Evolutionary conservation across 2,329 filamentous ascomycete species (phyloP).

Genomic region (Exophiala calicioides): DNA sequence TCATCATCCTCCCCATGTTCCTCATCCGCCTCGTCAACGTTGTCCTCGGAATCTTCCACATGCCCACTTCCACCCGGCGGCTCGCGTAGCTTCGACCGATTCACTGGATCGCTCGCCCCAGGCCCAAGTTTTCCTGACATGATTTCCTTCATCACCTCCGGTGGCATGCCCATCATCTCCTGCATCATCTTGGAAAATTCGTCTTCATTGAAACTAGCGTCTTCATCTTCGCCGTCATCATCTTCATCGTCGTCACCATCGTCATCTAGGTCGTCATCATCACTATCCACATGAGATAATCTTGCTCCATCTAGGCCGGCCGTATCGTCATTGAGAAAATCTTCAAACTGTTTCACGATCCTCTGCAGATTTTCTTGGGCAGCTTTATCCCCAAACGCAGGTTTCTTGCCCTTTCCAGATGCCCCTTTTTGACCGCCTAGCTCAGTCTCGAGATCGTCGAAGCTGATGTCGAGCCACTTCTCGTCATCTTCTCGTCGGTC

Average conservation of each 20-base stretch:
- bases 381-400: slow-evolving; percentile 47
- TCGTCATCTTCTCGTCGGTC: slow-evolving; percentile 75
- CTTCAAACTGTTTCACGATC: slow-evolving; percentile 91
- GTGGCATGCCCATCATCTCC: slow-evolving; percentile 78
- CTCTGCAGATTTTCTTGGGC: slow-evolving; percentile 68
- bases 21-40: slow-evolving; percentile 42
- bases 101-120: slow-evolving; percentile 23
- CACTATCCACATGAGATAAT: slow-evolving; percentile 63
- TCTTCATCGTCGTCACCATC: slow-evolving; percentile 56
- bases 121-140: slow-evolving; percentile 30
- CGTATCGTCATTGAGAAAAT: slow-evolving; percentile 82
- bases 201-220: slow-evolving; percentile 78
- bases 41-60: too few species aligned
- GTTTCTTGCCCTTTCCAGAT: slow-evolving; percentile 23
- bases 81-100: slow-evolving; percentile 12
- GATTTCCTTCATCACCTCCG: slow-evolving; percentile 36
- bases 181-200: slow-evolving; percentile 87
- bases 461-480: slow-evolving; percentile 88
- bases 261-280: slow-evolving; percentile 52
- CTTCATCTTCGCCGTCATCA: slow-evolving; percentile 69
- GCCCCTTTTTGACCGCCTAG: slow-evolving; percentile 58
- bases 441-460: slow-evolving; percentile 82
- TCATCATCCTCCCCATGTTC: slow-evolving; percentile 49
- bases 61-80: slow-evolving; percentile 8
- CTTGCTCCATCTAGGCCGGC: slow-evolving; percentile 79